These are phyloP conservation scores for Trametes villosa DNA, from an alignment of 768 basidiomycete genomes.

Conservation along the genomic window DNA sequence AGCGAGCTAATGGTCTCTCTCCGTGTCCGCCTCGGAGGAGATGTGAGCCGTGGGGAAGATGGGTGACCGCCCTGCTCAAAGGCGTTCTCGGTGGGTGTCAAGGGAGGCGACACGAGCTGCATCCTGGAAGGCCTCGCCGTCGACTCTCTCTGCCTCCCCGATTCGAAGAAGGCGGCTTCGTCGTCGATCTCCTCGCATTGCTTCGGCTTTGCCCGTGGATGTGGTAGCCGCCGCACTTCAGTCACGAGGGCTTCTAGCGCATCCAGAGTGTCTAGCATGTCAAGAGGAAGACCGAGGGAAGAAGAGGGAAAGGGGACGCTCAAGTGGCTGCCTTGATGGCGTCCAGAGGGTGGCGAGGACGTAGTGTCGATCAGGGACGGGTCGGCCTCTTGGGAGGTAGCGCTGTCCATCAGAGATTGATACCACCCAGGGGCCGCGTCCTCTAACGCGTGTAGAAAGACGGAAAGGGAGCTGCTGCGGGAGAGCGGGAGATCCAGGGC, in stretches of 20 bases:
- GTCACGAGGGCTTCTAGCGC: constrained; percentile 8
- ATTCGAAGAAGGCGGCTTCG: background rate
- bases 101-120: background rate
- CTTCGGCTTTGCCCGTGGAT: background rate
- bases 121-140: background rate
- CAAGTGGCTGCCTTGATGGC: background rate
- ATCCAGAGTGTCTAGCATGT: constrained; percentile 10
- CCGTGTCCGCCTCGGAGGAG: background rate
- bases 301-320: background rate
- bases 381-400: background rate
- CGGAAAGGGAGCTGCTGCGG: constrained; percentile 14
- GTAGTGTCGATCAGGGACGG: background rate
- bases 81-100: background rate
- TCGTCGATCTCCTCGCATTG: background rate
- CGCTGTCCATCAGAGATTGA: constrained; percentile 22
- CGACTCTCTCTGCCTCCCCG: background rate
- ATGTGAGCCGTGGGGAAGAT: background rate
- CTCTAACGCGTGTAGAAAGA: constrained; percentile 17
- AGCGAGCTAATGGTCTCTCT: background rate
- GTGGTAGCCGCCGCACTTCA: background rate
- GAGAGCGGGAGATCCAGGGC: constrained; percentile 19
- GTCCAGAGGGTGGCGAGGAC: background rate
- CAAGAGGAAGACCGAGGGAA: background rate
- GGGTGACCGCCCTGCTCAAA: background rate
- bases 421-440: constrained; percentile 24